phyloP scores from a whole-genome alignment of 2,329 filamentous ascomycete genomes.

The Pseudogymnoascus sp. region DNA sequence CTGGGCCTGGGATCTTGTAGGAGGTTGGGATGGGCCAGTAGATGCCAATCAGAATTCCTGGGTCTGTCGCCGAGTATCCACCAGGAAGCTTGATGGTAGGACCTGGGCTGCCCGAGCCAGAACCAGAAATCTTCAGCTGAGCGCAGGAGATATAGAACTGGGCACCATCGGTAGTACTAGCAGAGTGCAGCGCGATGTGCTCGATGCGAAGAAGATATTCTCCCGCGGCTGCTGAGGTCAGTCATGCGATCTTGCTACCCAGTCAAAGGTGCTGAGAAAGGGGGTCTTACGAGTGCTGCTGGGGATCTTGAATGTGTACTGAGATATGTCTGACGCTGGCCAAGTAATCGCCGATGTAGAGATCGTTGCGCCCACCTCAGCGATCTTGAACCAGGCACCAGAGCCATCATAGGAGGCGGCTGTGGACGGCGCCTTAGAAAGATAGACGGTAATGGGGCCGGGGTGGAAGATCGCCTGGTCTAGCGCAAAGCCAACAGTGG shows the following conservation, averaged over 20 bases:
- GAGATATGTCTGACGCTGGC: neutral
- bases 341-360: neutral
- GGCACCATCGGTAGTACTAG: slow-evolving; percentile 32
- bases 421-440: slow-evolving; percentile 39
- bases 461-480: slow-evolving; percentile 44
- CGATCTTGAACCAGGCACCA: slow-evolving; percentile 39
- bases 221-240: slow-evolving; percentile 26
- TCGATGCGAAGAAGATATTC: slow-evolving; percentile 40
- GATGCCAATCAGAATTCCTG: slow-evolving; percentile 38
- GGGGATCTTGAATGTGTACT: neutral
- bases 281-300: neutral
- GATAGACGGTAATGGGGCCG: slow-evolving; percentile 38
- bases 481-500: slow-evolving; percentile 40
- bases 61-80: slow-evolving; percentile 34
- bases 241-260: neutral
- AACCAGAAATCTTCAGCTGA: slow-evolving; percentile 35
- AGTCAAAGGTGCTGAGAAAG: neutral
- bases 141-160: slow-evolving; percentile 41
- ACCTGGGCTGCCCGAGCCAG: slow-evolving; percentile 22
- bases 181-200: slow-evolving; percentile 41
- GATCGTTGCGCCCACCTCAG: neutral
- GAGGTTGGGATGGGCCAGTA: slow-evolving; percentile 30
- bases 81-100: slow-evolving; percentile 23
- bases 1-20: slow-evolving; percentile 40
- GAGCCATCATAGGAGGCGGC: slow-evolving; percentile 42